phyloP scores from a whole-genome alignment of 495 filamentous ascomycete species.

The Neurospora sp. region DNA sequence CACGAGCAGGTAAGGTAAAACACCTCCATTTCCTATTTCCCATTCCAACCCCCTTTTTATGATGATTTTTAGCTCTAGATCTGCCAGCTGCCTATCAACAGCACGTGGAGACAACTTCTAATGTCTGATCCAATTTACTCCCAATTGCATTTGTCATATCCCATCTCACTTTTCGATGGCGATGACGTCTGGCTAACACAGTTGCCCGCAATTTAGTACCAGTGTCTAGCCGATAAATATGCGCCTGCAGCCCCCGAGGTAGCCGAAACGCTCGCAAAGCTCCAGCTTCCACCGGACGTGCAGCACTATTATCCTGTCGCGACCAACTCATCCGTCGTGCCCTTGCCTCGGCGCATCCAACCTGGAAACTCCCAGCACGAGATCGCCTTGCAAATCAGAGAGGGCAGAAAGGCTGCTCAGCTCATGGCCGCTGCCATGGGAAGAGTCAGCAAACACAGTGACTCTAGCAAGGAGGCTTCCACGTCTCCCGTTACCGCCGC shows the following conservation, averaged over 20 bases:
- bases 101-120: conserved; percentile 40
- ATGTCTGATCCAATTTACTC: conserved; percentile 17
- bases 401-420: conserved; percentile 39
- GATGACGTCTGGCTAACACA: conserved; percentile 8
- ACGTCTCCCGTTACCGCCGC: conserved; percentile 25
- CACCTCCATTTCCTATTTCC: conserved; percentile 8
- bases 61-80: conserved; percentile 72
- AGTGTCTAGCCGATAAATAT: conserved; percentile 48
- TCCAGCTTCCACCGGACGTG: conserved; percentile 44
- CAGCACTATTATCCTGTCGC: conserved; percentile 28
- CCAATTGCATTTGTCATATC: conserved; percentile 6
- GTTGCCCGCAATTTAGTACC: conserved; percentile 29
- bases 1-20: conserved; percentile 42
- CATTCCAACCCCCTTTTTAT: conserved; percentile 7
- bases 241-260: conserved; percentile 42
- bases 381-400: conserved; percentile 43
- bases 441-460: conserved; percentile 27
- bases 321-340: conserved; percentile 37
- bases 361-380: conserved; percentile 38
- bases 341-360: conserved; percentile 34
- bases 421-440: conserved; percentile 34
- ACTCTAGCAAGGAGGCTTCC: conserved; percentile 29
- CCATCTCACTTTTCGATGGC: conserved; percentile 1
- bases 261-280: conserved; percentile 41
- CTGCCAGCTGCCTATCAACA: conserved; percentile 45